phyloP scores from a whole-genome alignment of 768 basidiomycete species.

The Boletales sp. region DNA sequence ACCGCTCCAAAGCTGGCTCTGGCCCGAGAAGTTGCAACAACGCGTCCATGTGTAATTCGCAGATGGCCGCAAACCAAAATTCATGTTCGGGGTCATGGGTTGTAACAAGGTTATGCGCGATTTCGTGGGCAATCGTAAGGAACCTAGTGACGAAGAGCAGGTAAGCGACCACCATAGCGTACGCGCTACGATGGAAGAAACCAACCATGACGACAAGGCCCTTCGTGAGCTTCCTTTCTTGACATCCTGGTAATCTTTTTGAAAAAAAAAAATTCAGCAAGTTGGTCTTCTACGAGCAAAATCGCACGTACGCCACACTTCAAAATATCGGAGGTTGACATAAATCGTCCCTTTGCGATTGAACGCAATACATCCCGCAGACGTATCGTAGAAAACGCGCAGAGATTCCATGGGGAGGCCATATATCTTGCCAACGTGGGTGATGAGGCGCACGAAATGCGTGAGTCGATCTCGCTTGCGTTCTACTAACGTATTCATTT shows the following conservation, averaged over 20 bases:
- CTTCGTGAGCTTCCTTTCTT: neutral
- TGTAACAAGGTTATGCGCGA: constrained; percentile 82
- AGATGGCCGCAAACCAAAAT: constrained; percentile 87
- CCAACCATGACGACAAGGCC: neutral
- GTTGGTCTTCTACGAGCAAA: neutral
- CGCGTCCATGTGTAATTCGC: constrained; percentile 53
- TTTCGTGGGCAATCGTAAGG: constrained; percentile 85
- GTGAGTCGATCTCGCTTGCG: constrained; percentile 50
- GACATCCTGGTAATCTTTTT: constrained; percentile 5
- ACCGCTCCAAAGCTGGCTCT: neutral
- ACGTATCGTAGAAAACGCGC: constrained; percentile 79
- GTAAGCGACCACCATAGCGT: neutral
- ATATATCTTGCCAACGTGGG: constrained; percentile 64
- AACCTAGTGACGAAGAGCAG: constrained; percentile 46
- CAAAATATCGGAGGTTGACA: constrained; percentile 78
- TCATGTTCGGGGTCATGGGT: constrained; percentile 86
- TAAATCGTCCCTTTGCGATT: constrained; percentile 83
- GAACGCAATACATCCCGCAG: constrained; percentile 84
- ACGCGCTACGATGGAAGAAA: neutral
- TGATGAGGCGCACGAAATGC: constrained; percentile 67
- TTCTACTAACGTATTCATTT: constrained; percentile 43
- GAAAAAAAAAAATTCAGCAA: neutral
- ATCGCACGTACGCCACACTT: constrained; percentile 70
- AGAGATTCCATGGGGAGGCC: constrained; percentile 63
- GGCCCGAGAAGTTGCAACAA: constrained; percentile 25